Conservation (phyloP, 2,329 filamentous ascomycete species). For the Aspergillus piperis region DNA sequence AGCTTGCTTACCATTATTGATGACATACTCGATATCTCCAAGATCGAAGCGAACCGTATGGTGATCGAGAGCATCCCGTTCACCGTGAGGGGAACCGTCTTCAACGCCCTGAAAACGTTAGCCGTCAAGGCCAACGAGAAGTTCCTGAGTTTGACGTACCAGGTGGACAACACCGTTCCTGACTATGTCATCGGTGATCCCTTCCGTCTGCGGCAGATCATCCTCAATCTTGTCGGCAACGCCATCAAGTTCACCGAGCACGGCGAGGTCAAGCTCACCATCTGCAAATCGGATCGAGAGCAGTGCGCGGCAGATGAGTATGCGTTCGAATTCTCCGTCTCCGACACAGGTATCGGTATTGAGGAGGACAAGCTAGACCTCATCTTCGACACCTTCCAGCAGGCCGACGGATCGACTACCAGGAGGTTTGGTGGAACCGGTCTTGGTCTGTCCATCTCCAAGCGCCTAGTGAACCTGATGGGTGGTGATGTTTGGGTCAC, state of each 20-base stretch:
- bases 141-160: conserved; percentile 86
- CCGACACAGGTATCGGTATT: conserved; percentile 96
- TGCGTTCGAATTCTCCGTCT: conserved; percentile 92
- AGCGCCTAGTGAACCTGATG: conserved; percentile 93
- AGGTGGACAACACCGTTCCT: conserved; percentile 88
- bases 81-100: conserved; percentile 88
- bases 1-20: conserved; percentile 97
- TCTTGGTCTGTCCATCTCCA: conserved; percentile 90
- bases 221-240: conserved; percentile 94
- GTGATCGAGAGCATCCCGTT: conserved; percentile 98
- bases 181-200: conserved; percentile 96
- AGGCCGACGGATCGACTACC: conserved; percentile 95
- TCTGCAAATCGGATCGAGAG: conserved; percentile 68
- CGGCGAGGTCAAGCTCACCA: conserved; percentile 93
- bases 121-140: conserved; percentile 98
- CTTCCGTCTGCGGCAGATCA: conserved; percentile 94
- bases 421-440: conserved; percentile 95
- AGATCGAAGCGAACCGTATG: conserved; percentile 94
- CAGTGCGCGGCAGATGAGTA: conserved; percentile 74
- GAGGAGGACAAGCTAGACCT: conserved; percentile 91
- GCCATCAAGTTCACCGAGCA: conserved; percentile 99
- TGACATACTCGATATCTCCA: conserved; percentile 68
- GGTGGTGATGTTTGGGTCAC: conserved; percentile 95
- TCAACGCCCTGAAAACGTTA: conserved; percentile 94
- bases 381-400: conserved; percentile 98